Conservation (phyloP, 257 asterid genomes). For the Solanum sparsipilum region DNA sequence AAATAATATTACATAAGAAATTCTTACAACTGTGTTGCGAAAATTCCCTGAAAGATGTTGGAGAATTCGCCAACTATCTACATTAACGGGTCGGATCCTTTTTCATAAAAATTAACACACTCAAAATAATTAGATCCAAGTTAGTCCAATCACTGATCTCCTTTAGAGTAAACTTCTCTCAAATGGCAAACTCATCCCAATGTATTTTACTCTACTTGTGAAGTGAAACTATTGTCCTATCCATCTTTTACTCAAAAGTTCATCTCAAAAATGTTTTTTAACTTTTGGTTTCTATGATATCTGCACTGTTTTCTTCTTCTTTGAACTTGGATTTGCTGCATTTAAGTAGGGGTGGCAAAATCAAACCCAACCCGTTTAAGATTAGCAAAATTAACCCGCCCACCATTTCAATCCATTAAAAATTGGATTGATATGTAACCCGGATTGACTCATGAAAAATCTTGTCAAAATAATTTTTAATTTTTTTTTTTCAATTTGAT, state of each 20-base stretch:
- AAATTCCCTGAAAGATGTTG: not conserved
- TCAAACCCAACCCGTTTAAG: not conserved
- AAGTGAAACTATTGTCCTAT: not conserved
- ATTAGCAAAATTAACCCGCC: not conserved
- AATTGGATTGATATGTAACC: not conserved
- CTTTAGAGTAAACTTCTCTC: not conserved
- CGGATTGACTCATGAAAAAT: not conserved
- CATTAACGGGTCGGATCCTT: not conserved
- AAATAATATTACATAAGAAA: not conserved
- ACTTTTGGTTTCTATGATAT: not conserved
- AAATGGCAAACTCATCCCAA: not conserved
- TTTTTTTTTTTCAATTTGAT: not conserved
- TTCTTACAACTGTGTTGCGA: not conserved
- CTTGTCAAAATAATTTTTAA: not conserved
- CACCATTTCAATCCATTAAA: not conserved
- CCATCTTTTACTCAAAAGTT: not conserved
- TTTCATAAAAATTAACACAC: not conserved
- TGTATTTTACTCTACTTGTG: not conserved
- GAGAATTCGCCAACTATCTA: not conserved
- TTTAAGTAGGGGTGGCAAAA: not conserved
- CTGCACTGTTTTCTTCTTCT: not conserved
- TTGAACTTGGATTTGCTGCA: not conserved
- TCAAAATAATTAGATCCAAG: not conserved
- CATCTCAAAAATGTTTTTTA: not conserved
- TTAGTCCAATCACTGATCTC: not conserved